phyloP scores from a whole-genome alignment of 345 rosid species.

The Cardamine resedifolia region DNA sequence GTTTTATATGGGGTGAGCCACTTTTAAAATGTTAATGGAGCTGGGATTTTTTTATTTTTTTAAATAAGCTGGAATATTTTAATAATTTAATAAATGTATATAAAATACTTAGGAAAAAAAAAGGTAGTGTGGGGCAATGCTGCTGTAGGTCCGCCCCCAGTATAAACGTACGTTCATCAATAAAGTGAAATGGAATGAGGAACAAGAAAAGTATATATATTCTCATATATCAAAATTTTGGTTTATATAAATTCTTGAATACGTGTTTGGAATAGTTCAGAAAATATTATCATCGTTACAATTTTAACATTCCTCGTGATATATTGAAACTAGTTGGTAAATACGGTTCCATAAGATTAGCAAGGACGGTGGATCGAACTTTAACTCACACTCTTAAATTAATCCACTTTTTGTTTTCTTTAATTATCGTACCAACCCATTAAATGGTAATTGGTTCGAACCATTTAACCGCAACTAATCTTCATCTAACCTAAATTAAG shows the following conservation, averaged over 20 bases:
- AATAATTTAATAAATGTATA: too few species aligned
- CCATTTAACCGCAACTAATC: conserved; percentile 20
- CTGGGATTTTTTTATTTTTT: too few species aligned
- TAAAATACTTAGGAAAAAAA: too few species aligned
- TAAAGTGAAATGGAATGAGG: background rate
- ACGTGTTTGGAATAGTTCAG: background rate
- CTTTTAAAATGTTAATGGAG: too few species aligned
- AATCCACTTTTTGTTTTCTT: conserved; percentile 19
- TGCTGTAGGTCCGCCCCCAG: too few species aligned
- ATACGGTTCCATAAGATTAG: conserved; percentile 4
- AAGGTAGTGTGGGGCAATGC: too few species aligned
- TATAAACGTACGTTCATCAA: background rate
- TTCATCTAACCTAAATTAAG: conserved; percentile 29
- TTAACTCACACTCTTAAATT: conserved; percentile 6
- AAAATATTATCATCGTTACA: background rate
- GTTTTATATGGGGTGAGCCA: too few species aligned
- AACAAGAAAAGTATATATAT: background rate
- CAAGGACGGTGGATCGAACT: conserved; percentile 23
- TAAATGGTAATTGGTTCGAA: conserved; percentile 16
- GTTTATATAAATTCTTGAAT: background rate
- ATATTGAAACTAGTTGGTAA: background rate
- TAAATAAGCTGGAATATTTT: too few species aligned
- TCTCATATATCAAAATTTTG: background rate
- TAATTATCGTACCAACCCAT: conserved; percentile 15
- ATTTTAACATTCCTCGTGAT: background rate